Percentiles rank a stretch among this genome's conserved stretches.
phyloP scores from a whole-genome alignment of 2,329 filamentous ascomycete genomes.

The Hypomyces perniciosus region DNA sequence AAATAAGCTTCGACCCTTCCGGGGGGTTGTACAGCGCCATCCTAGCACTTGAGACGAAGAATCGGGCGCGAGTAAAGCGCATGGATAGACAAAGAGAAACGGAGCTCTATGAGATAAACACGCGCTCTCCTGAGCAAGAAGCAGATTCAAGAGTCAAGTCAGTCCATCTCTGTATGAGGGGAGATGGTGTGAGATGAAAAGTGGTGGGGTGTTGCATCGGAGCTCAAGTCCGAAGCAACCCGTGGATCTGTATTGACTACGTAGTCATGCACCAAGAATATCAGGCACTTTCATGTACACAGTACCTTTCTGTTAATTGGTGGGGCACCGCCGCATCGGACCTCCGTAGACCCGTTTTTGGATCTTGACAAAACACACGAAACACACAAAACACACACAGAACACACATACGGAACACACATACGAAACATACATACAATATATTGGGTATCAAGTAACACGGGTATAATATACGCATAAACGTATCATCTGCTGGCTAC shows the following conservation, averaged over 20 bases:
- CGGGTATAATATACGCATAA: slow-evolving; percentile 15
- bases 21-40: slow-evolving; percentile 42
- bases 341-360: neutral
- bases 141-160: neutral
- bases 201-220: too few species aligned
- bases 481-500: slow-evolving; percentile 15
- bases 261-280: neutral
- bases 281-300: neutral
- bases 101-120: too few species aligned
- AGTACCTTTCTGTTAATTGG: neutral
- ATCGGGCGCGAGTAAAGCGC: slow-evolving; percentile 15
- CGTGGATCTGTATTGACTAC: neutral
- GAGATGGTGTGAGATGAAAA: too few species aligned
- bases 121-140: neutral
- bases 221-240: neutral
- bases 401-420: slow-evolving; percentile 19
- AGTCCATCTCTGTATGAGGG: too few species aligned
- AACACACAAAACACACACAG: slow-evolving; percentile 12
- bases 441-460: slow-evolving; percentile 12
- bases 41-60: slow-evolving; percentile 22
- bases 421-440: slow-evolving; percentile 17
- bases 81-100: slow-evolving; percentile 12
- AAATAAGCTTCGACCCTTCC: slow-evolving; percentile 42
- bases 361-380: neutral
- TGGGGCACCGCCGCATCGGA: neutral